These are phyloP conservation scores for Ceratobasidium sp. DNA, from an alignment of 1,284 basidiomycete genomes.

Conservation along the genomic window DNA sequence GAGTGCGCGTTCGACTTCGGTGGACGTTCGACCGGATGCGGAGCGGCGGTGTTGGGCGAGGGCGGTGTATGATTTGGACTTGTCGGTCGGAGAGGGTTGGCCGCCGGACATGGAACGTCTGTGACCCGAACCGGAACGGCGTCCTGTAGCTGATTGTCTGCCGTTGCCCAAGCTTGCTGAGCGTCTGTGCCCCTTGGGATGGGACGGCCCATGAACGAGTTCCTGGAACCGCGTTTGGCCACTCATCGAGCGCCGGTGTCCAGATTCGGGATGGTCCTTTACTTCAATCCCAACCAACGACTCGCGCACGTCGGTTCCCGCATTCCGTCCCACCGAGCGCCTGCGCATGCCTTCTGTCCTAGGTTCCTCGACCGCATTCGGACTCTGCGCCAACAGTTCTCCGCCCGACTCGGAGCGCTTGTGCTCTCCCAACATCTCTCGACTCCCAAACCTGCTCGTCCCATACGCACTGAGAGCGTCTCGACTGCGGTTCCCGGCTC, in stretches of 20 bases:
- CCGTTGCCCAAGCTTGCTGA: background rate
- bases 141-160: background rate
- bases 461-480: slow-evolving; percentile 3
- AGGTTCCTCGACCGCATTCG: background rate
- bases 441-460: background rate
- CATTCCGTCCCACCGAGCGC: slow-evolving; percentile 22
- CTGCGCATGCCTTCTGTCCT: background rate
- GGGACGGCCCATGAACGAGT: slow-evolving; percentile 24
- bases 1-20: slow-evolving; percentile 39
- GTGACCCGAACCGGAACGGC: background rate
- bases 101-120: background rate
- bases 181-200: background rate
- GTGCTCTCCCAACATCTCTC: slow-evolving; percentile 2
- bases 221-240: slow-evolving; percentile 32
- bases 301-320: background rate
- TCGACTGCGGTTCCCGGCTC: slow-evolving; percentile 12
- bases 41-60: background rate
- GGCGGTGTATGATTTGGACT: too few relatives aligned
- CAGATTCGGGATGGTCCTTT: background rate
- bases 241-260: background rate
- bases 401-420: slow-evolving; percentile 23
- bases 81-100: background rate
- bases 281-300: too few relatives aligned
- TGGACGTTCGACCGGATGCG: slow-evolving; percentile 15
- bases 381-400: slow-evolving; percentile 9